Conservation (phyloP, 805 yeast species). For the Suhomyces faveliae region DNA sequence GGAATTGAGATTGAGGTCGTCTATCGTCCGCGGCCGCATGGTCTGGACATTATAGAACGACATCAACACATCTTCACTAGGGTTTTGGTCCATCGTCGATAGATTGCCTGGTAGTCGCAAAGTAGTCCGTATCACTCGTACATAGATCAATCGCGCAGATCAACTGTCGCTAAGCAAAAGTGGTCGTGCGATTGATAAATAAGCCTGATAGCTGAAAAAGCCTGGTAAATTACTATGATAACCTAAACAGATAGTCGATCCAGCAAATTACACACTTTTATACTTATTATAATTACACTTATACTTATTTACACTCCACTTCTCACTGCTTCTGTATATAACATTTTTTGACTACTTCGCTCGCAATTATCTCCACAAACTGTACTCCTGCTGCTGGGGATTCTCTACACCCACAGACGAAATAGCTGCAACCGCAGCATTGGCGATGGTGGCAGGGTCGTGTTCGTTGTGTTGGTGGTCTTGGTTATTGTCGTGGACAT, state of each 20-base stretch:
- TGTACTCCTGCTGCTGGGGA: constrained; percentile 33
- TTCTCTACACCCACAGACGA: constrained; percentile 27
- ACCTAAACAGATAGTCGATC: too few species aligned
- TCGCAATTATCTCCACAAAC: constrained; percentile 30
- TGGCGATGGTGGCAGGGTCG: constrained; percentile 35
- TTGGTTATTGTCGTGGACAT: neutral
- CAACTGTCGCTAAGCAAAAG: too few species aligned
- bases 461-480: neutral
- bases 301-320: too few species aligned
- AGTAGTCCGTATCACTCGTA: too few species aligned
- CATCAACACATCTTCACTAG: constrained; percentile 25
- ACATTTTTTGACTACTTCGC: neutral
- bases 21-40: constrained; percentile 19
- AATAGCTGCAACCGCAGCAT: constrained; percentile 40
- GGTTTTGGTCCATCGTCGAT: constrained; percentile 32
- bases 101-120: too few species aligned
- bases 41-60: constrained; percentile 30
- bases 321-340: too few species aligned
- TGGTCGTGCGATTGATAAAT: too few species aligned
- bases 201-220: too few species aligned
- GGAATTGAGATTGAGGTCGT: constrained; percentile 16
- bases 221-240: too few species aligned
- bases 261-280: too few species aligned
- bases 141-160: too few species aligned
- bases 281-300: too few species aligned